A percentile compares a stretch with the other conserved stretches of the same genome.
Evolutionary conservation across 108 stramenopile species (phyloP).

Genomic region (Nitzschia sp.): DNA sequence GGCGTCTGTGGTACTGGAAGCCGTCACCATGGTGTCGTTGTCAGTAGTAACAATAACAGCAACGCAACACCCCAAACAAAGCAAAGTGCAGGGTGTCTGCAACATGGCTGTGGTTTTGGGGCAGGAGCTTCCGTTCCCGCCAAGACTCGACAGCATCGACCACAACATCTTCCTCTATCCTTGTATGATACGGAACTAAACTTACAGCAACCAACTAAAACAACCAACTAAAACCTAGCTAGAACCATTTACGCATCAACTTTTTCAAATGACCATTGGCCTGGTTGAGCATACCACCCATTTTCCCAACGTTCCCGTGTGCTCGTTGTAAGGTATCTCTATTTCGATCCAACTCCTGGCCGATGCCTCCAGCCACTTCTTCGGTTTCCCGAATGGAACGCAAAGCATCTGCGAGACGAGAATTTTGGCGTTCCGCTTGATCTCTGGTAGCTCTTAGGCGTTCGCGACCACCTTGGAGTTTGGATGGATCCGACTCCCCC

Average conservation of each 20-base stretch:
- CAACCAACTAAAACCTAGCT: neutral
- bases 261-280: constrained; percentile 27
- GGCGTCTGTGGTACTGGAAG: constrained; percentile 6
- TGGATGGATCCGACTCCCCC: neutral
- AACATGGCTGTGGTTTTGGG: too few relatives aligned
- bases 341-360: constrained; percentile 25
- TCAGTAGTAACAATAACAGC: neutral
- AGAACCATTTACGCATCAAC: constrained; percentile 25
- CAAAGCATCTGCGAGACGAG: constrained; percentile 20
- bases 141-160: constrained; percentile 1
- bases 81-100: neutral
- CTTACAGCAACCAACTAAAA: neutral
- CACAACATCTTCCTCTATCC: too few relatives aligned
- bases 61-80: neutral
- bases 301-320: constrained; percentile 16
- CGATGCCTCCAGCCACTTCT: constrained; percentile 22
- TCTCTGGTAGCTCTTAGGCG: constrained; percentile 6
- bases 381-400: constrained; percentile 25
- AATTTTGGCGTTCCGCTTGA: constrained; percentile 17
- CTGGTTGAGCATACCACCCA: constrained; percentile 24
- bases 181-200: too few relatives aligned
- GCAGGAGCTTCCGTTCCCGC: neutral
- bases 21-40: too few relatives aligned
- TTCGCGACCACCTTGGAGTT: neutral
- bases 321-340: constrained; percentile 26